These are phyloP conservation scores for Immersiporthe knoxdaviesiana DNA, from an alignment of 2,329 filamentous ascomycete genomes.

Conservation along the genomic window DNA sequence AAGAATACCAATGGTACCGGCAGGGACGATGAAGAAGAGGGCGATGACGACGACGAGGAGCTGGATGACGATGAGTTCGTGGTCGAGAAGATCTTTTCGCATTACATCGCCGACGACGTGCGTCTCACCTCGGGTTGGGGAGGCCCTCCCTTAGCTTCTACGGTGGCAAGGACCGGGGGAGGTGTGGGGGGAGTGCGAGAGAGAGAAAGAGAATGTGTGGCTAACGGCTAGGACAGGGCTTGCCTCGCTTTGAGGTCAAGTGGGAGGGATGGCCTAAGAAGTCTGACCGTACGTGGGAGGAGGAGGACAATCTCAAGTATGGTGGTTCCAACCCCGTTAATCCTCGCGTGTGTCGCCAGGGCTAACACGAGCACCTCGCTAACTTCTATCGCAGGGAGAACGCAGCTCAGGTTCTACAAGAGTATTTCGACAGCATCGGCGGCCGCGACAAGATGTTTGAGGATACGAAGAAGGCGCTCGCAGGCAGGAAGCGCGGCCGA, in stretches of 20 bases:
- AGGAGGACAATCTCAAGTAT: slow-evolving; percentile 69
- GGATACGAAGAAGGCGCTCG: slow-evolving; percentile 52
- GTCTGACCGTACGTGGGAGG: slow-evolving; percentile 77
- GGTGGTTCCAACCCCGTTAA: slow-evolving; percentile 29
- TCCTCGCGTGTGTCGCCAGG: too few species aligned
- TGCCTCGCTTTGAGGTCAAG: slow-evolving; percentile 70
- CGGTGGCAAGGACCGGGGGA: too few species aligned
- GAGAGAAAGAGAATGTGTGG: too few species aligned
- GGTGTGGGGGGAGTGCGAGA: too few species aligned
- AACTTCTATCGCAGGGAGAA: slow-evolving; percentile 49
- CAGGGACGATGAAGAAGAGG: slow-evolving; percentile 31
- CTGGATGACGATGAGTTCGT: slow-evolving; percentile 53
- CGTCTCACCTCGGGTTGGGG: slow-evolving; percentile 32
- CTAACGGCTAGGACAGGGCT: slow-evolving; percentile 43
- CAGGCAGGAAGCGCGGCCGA: slow-evolving; percentile 62
- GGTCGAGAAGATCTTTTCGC: slow-evolving; percentile 73
- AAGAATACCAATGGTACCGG: slow-evolving; percentile 24
- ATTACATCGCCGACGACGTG: slow-evolving; percentile 63
- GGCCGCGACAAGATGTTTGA: slow-evolving; percentile 62
- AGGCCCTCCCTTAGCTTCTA: too few species aligned
- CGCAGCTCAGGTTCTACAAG: slow-evolving; percentile 62
- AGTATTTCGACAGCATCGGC: slow-evolving; percentile 66
- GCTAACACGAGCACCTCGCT: not conserved
- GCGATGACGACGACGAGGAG: slow-evolving; percentile 36
- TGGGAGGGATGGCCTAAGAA: slow-evolving; percentile 79